Evolutionary conservation across 768 basidiomycete species (phyloP), one percentile per base, ranked within the genome.

Genomic region (Coprinellus micaceus): DNA sequence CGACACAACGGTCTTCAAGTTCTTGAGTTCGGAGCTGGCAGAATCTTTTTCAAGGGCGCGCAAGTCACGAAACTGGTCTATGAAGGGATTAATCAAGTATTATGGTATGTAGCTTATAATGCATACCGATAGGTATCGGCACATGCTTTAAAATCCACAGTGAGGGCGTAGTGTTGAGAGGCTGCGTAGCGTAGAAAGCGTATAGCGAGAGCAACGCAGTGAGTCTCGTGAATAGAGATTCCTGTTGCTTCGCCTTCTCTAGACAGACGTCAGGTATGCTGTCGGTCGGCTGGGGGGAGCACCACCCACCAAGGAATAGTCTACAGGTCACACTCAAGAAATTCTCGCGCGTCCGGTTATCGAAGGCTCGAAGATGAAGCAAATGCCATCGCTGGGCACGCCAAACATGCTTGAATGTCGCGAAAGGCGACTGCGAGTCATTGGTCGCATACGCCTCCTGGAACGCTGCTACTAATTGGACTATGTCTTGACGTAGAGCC

Each of bases 321-420:
- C 90, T 74, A 52, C 79, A 70, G 2, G 82, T 80, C 10, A 82
- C 76, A 30, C 74, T 74, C 26, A 92, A 68, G 67, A 90, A 89
- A 0, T 73, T 66, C 45, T 86, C 81, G 36, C 91, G 80, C 21
- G 86, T 74, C 48, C 86, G 78, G 41, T 76, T 70, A 62, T 93
- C 89, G 56, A 88, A 82, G 3, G 86, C 82, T 66, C 81, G 85
- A 72, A 93, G 80, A 64, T 91, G 89, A 43, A 90, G 68, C 81
- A 83, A 89, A 29, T 75, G 71, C 91, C 91, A 94, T 21, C 88
- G 86, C 58, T 80, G 77, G 4, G 72, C 70, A 11, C 65, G 67
- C 91, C 91, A 94, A 19, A 89, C 63, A 1, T 65, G 61, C 69
- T 88, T 91, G 81, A 92, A 94, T 19, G 84, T 72, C 2, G 73